Evolutionary conservation across 2,329 filamentous ascomycete species (phyloP).

Genomic region (Calonectria naviculata): DNA sequence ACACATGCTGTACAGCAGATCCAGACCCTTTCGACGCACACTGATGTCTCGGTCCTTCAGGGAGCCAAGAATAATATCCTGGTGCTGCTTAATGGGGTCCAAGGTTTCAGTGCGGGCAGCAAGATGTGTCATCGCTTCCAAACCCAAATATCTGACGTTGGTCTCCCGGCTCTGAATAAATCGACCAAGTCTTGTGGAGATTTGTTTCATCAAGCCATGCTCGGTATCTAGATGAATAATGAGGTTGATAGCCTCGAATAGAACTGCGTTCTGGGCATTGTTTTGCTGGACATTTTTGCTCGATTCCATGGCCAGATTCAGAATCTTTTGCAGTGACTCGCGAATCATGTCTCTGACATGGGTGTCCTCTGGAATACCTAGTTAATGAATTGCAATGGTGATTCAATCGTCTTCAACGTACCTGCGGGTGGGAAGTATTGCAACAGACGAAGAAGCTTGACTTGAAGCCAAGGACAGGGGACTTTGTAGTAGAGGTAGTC

Average conservation of each 20-base stretch:
- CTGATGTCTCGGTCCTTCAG: slow-evolving; percentile 97
- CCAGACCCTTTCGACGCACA: slow-evolving; percentile 93
- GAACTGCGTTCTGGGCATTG: slow-evolving; percentile 96
- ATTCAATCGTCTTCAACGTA: slow-evolving; percentile 53
- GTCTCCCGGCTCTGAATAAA: slow-evolving; percentile 98
- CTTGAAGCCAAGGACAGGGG: slow-evolving; percentile 98
- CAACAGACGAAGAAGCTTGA: slow-evolving; percentile 90
- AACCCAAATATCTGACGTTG: slow-evolving; percentile 93
- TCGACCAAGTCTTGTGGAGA: slow-evolving; percentile 88
- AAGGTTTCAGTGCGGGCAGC: slow-evolving; percentile 93
- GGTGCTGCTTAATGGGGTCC: slow-evolving; percentile 97
- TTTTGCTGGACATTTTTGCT: slow-evolving; percentile 99
- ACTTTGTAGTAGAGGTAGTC: slow-evolving; percentile 99
- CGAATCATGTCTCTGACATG: slow-evolving; percentile 93
- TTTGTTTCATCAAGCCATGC: slow-evolving; percentile 93
- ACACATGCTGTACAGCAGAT: slow-evolving; percentile 99
- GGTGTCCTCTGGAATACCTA: slow-evolving; percentile 77
- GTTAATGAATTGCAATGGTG: slow-evolving; percentile 10
- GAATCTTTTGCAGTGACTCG: slow-evolving; percentile 88
- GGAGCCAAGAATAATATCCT: slow-evolving; percentile 94
- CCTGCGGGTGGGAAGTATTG: slow-evolving; percentile 97
- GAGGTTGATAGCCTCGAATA: slow-evolving; percentile 98
- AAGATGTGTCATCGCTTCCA: slow-evolving; percentile 98
- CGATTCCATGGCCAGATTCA: slow-evolving; percentile 91
- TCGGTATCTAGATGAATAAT: slow-evolving; percentile 98